These are phyloP conservation scores for Talaromyces amestolkiae DNA, from an alignment of 2,329 filamentous ascomycete species.

Conservation along the genomic window DNA sequence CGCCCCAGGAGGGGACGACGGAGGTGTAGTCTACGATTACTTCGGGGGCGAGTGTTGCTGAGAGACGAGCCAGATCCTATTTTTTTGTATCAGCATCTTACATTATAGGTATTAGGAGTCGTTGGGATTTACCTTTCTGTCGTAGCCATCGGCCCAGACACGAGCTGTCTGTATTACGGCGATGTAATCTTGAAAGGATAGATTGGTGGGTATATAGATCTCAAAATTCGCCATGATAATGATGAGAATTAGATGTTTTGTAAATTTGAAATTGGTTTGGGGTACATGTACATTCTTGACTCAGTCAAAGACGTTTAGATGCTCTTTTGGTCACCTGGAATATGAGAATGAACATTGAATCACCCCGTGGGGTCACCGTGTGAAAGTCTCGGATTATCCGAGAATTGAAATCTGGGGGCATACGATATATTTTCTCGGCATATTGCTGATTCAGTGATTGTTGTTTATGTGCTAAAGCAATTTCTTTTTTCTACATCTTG, in stretches of 20 bases:
- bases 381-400: background rate
- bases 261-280: too few species aligned
- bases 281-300: too few species aligned
- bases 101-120: background rate
- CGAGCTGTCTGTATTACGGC: background rate
- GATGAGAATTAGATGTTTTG: background rate
- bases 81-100: background rate
- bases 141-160: background rate
- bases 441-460: background rate
- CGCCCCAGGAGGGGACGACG: background rate
- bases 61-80: background rate
- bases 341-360: background rate
- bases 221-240: background rate
- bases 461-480: background rate
- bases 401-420: background rate
- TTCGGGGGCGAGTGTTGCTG: background rate
- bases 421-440: background rate
- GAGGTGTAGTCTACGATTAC: background rate
- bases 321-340: background rate
- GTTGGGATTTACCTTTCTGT: background rate
- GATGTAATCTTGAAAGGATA: background rate
- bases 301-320: too few species aligned
- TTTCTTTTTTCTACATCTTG: background rate
- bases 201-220: background rate
- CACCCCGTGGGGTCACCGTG: background rate